These are phyloP conservation scores for Phalaenopsis equestris DNA, from an alignment of 106 monocot genomes.

Conservation along the genomic window DNA sequence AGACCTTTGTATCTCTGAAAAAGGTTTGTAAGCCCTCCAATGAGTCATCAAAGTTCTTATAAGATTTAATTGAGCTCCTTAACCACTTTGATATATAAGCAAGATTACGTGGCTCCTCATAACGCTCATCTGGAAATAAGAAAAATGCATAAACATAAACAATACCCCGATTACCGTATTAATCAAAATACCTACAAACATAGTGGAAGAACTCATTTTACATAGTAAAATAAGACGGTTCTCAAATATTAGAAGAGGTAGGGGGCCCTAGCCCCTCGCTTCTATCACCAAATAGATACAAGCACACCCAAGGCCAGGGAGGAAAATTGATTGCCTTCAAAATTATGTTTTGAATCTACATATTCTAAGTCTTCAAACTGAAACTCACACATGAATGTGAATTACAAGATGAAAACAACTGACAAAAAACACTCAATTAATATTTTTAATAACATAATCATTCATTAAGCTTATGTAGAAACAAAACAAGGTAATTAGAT, in stretches of 20 bases:
- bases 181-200: not conserved
- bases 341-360: not conserved
- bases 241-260: not conserved
- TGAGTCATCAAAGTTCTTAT: constrained; percentile 58
- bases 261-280: not conserved
- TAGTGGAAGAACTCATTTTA: not conserved
- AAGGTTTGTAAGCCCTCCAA: constrained; percentile 52
- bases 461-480: too few relatives aligned
- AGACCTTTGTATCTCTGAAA: constrained; percentile 58
- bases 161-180: not conserved
- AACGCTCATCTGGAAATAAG: constrained; percentile 73
- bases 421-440: too few relatives aligned
- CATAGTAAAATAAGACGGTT: not conserved
- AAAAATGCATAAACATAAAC: not conserved
- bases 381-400: not conserved
- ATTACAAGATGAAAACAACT: not conserved
- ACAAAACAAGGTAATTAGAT: too few relatives aligned
- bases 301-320: not conserved
- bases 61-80: constrained; percentile 67
- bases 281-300: too few relatives aligned
- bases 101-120: constrained; percentile 67
- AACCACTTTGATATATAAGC: constrained; percentile 86
- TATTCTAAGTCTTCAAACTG: not conserved
- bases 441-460: too few relatives aligned
- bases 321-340: not conserved